Conservation (phyloP, 331 rosid genomes). For the Dryas integrifolia region DNA sequence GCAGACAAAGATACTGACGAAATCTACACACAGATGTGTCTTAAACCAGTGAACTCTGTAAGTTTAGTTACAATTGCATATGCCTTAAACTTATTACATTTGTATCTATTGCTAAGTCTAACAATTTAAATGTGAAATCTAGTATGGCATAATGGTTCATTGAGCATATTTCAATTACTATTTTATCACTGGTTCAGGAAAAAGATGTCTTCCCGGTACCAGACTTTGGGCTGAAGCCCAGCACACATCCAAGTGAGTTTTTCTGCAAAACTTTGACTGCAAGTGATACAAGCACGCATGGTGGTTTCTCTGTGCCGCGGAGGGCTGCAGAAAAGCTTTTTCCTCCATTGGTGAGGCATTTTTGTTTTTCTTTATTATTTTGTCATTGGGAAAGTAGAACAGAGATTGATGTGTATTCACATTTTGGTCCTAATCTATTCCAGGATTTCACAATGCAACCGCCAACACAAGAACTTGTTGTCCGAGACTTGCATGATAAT, state of each 20-base stretch:
- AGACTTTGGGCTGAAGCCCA: conserved; percentile 70
- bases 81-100: conserved; percentile 8
- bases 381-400: background rate
- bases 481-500: conserved; percentile 88
- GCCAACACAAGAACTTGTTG: conserved; percentile 91
- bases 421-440: conserved; percentile 16
- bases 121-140: background rate
- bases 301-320: conserved; percentile 98
- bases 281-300: conserved; percentile 98
- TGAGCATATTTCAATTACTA: conserved; percentile 20
- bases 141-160: background rate
- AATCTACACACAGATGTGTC: conserved; percentile 94
- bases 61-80: conserved; percentile 29
- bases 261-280: conserved; percentile 99
- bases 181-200: conserved; percentile 48
- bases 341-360: conserved; percentile 68
- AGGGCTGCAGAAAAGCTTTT: conserved; percentile 98
- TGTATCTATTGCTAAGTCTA: background rate
- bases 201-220: conserved; percentile 80
- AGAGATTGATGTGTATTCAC: conserved; percentile 1
- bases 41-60: conserved; percentile 88
- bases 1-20: conserved; percentile 95
- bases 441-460: conserved; percentile 96
- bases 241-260: conserved; percentile 88
- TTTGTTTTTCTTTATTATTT: background rate